Percentiles rank a stretch among this genome's conserved stretches.
Conservation (phyloP, 2,329 filamentous ascomycete species). For the Penicillium olsonii region DNA sequence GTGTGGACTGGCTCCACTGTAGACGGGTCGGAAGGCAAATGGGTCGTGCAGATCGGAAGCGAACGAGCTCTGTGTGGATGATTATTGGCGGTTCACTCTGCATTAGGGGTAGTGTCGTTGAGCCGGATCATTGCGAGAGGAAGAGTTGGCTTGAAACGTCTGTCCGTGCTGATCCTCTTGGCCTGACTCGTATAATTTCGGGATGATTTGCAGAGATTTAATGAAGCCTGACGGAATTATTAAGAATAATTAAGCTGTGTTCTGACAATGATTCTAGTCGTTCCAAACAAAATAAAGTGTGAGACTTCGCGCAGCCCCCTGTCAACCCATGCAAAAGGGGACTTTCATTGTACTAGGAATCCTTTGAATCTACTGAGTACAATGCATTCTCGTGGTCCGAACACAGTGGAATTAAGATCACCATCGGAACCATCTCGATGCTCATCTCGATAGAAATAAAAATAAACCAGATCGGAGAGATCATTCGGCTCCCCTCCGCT, state of each 20-base stretch:
- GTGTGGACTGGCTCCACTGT: background rate
- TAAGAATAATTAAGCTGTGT: background rate
- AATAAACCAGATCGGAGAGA: constrained; percentile 5
- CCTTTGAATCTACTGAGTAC: too few species aligned
- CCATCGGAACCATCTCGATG: constrained; percentile 1
- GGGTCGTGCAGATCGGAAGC: background rate
- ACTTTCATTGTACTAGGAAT: background rate
- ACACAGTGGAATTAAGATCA: constrained; percentile 2
- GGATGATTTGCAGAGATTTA: background rate
- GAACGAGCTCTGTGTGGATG: background rate
- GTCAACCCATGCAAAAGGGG: background rate
- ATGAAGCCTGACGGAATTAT: background rate
- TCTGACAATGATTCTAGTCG: background rate
- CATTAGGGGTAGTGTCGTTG: background rate
- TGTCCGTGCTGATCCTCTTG: background rate
- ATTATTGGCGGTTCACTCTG: background rate
- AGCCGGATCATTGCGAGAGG: background rate
- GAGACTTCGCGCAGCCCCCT: constrained; percentile 5
- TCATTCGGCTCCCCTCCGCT: background rate
- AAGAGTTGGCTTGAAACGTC: background rate
- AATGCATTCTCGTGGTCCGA: background rate
- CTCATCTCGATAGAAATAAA: background rate
- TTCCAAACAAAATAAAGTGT: background rate
- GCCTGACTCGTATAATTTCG: background rate
- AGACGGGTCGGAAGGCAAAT: constrained; percentile 15